Evolutionary conservation across 1,284 basidiomycete genomes (phyloP), one percentile per base, ranked within the genome.

Genomic region (Cryptococcus depauperatus): DNA sequence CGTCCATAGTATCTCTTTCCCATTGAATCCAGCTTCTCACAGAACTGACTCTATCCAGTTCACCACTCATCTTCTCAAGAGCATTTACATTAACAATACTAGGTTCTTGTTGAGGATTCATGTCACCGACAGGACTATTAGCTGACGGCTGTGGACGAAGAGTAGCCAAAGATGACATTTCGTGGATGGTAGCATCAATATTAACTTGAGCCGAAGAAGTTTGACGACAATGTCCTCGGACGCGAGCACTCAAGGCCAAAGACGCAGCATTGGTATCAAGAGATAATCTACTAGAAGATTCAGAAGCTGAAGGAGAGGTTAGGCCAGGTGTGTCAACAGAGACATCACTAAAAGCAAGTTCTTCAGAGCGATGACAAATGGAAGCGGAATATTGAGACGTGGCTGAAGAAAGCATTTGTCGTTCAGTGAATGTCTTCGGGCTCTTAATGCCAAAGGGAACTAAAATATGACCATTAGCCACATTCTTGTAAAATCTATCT

Each of bases 91-190:
- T 46, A 11, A 47, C 41, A 8, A 55, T 49, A 19, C 35, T 50
- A 6, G 44, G 44, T 21, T 49, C 43, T n/a, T 40, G 23, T 16
- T 27, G 28, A 19, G 26, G 18, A 13, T 13, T 16, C 5, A 22
- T 22, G 35, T 13, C 16, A 16, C 16, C 26, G 4, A 16, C 18
- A 6, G 52, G 52, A 40, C 48, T 49, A 8, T 38, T 33, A 16
- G 47, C 44, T 11, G 47, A 43, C 26, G 47, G 50, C 22, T 49
- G 41, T 3, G 46, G 51, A 11, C 56, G 55, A 13, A 65, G 46
- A 13, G 62, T 62, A 8, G 55, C 51, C 19, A 51, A 50, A 1
- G 66, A 66, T 4, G 58, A 47, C 52, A 66, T 64, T 45, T 68
- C 64, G 11, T 44, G 54, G 44, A 68, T 66, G 2, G 64, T 68